Percentiles rank a stretch among this genome's conserved stretches.
Conservation (phyloP, 208 protist genomes). For the Vickermania ingenoplastis region DNA sequence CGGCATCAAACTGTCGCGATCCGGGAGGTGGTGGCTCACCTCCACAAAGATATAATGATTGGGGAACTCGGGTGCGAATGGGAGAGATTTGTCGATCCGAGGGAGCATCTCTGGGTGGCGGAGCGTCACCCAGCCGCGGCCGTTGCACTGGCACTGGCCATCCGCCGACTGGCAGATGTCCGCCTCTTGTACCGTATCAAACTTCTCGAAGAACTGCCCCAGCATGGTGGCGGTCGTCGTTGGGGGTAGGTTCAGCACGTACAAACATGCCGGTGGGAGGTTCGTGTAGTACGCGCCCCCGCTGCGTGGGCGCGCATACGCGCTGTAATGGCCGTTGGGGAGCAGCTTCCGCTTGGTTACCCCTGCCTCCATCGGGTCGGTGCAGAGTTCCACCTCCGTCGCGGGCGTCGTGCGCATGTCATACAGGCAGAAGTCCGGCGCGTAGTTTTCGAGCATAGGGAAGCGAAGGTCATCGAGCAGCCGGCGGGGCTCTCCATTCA, state of each 20-base stretch:
- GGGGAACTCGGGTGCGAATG: conserved; percentile 50
- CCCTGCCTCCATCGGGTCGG: conserved; percentile 31
- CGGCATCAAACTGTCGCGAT: too few species aligned
- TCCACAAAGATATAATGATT: conserved; percentile 51
- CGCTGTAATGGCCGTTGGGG: conserved; percentile 60
- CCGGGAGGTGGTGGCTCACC: conserved; percentile 24
- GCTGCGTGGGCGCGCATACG: conserved; percentile 31
- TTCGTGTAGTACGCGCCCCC: conserved; percentile 15
- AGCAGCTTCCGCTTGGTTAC: conserved; percentile 56
- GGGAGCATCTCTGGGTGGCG: conserved; percentile 40
- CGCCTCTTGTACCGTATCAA: conserved; percentile 61
- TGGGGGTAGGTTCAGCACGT: conserved; percentile 56
- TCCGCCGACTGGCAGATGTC: conserved; percentile 36
- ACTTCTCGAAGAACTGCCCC: conserved; percentile 59
- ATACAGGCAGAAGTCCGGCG: conserved; percentile 56
- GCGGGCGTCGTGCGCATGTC: conserved; percentile 48
- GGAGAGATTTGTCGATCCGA: conserved; percentile 13
- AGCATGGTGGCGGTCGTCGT: conserved; percentile 67
- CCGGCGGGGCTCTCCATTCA: conserved; percentile 48
- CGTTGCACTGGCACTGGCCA: conserved; percentile 30
- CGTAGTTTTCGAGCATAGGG: conserved; percentile 34
- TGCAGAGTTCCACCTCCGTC: conserved; percentile 40
- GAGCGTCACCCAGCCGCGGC: conserved; percentile 68
- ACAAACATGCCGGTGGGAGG: conserved; percentile 6
- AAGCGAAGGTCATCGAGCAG: conserved; percentile 72